phyloP scores from a whole-genome alignment of 805 yeast genomes.

The Ascoidea asiatica region DNA sequence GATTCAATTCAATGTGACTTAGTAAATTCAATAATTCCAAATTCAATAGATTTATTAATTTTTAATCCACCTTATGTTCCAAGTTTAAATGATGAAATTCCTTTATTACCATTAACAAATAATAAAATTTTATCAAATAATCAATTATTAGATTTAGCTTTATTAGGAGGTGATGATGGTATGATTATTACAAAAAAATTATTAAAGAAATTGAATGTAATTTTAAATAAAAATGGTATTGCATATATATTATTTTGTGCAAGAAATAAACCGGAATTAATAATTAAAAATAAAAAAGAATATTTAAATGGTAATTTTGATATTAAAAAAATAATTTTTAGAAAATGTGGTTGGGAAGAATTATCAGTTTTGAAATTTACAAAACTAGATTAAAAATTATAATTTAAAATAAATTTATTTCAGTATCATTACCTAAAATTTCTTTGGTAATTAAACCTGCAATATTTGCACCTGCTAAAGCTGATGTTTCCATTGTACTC shows the following conservation, averaged over 20 bases:
- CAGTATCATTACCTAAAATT: not conserved
- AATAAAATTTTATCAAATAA: not conserved
- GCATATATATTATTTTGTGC: constrained; percentile 92
- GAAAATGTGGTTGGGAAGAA: not conserved
- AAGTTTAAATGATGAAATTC: constrained; percentile 44
- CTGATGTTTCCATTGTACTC: constrained; percentile 39
- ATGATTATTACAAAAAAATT: constrained; percentile 72
- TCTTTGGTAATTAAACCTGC: constrained; percentile 26
- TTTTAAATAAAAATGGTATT: constrained; percentile 46
- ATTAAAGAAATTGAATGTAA: constrained; percentile 35
- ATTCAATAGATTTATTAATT: constrained; percentile 53
- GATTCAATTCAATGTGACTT: constrained; percentile 48
- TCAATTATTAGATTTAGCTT: constrained; percentile 79
- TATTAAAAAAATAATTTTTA: too few species aligned
- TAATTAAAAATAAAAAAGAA: constrained; percentile 19
- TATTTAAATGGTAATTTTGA: not conserved
- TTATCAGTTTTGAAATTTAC: not conserved
- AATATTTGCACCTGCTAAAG: constrained; percentile 34
- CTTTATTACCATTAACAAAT: constrained; percentile 32
- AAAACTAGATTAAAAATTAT: too few species aligned
- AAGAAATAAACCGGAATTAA: constrained; percentile 63
- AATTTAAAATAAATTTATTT: too few species aligned
- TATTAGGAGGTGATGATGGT: constrained; percentile 82
- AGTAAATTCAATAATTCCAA: constrained; percentile 30
- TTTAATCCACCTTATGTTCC: constrained; percentile 99